Evolutionary conservation across 768 basidiomycete species (phyloP).

Genomic region (Pleurotus ostreatus): DNA sequence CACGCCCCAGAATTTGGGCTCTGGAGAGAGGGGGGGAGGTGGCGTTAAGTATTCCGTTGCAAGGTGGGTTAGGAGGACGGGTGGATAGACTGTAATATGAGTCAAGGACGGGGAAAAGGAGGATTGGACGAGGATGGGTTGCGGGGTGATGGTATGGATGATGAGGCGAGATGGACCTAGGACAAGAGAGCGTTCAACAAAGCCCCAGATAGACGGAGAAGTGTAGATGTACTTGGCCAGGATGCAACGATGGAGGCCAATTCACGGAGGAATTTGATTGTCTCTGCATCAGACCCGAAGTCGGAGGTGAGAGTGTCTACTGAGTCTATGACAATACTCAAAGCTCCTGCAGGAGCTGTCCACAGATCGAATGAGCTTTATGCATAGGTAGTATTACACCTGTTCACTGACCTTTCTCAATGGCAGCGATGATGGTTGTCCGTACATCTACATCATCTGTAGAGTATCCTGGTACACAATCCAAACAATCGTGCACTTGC

Average conservation of each 20-base stretch:
- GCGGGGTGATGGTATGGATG: constrained; percentile 49
- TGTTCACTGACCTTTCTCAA: constrained; percentile 34
- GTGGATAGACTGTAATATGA: constrained; percentile 66
- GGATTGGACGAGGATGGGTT: constrained; percentile 54
- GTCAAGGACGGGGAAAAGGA: constrained; percentile 61
- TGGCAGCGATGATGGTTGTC: constrained; percentile 33
- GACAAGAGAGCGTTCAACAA: constrained; percentile 3
- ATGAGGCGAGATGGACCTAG: constrained; percentile 55
- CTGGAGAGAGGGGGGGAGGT: constrained; percentile 59
- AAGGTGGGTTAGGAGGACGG: constrained; percentile 64
- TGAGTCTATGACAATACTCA: constrained; percentile 70
- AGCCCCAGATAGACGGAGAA: neutral
- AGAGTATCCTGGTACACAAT: constrained; percentile 49
- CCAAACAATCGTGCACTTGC: constrained; percentile 46
- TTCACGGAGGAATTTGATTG: constrained; percentile 47
- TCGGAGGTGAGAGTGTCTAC: constrained; percentile 63
- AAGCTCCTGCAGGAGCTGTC: constrained; percentile 38
- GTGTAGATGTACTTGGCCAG: constrained; percentile 43
- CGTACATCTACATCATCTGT: constrained; percentile 28
- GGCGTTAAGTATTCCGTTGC: constrained; percentile 66
- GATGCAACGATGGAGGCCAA: constrained; percentile 40
- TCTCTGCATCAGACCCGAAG: constrained; percentile 46
- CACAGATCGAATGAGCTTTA: constrained; percentile 11
- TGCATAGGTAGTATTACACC: neutral
- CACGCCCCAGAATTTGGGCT: constrained; percentile 77